Evolutionary conservation across 2,329 filamentous ascomycete species (phyloP).

Genomic region (Colletotrichum eremochloae): DNA sequence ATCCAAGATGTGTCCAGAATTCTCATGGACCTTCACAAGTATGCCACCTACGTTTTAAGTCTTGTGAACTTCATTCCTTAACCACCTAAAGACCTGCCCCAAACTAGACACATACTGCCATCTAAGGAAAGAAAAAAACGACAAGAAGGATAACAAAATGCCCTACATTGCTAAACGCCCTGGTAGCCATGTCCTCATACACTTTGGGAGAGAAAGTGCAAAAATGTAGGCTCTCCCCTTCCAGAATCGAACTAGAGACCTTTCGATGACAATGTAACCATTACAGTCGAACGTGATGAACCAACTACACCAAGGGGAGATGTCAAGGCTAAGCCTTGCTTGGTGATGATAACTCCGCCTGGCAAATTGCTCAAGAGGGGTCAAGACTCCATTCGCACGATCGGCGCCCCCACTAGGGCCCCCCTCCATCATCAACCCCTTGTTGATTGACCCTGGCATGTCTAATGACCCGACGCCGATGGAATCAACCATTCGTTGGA

Average conservation of each 20-base stretch:
- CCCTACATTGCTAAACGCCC: neutral
- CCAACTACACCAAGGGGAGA: constrained; percentile 31
- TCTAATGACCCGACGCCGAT: too few species aligned
- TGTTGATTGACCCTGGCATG: neutral
- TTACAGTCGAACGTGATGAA: constrained; percentile 31
- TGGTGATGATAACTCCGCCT: neutral
- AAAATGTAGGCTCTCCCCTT: constrained; percentile 12
- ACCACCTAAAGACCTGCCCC: neutral
- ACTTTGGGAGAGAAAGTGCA: neutral
- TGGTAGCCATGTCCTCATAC: accelerated
- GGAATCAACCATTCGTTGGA: too few species aligned
- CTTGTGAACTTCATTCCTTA: neutral
- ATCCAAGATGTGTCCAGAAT: neutral
- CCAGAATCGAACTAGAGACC: constrained; percentile 29
- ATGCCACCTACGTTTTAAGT: neutral
- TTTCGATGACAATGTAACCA: constrained; percentile 30
- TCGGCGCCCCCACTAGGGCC: neutral
- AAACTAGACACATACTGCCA: neutral
- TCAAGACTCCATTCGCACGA: neutral
- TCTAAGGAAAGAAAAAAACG: neutral
- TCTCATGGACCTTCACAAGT: neutral
- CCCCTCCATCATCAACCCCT: neutral
- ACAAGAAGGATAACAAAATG: neutral
- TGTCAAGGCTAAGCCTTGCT: constrained; percentile 9
- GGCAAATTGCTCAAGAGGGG: neutral